Evolutionary conservation across 2,329 filamentous ascomycete genomes (phyloP).

Genomic region (Byssothecium circinans): DNA sequence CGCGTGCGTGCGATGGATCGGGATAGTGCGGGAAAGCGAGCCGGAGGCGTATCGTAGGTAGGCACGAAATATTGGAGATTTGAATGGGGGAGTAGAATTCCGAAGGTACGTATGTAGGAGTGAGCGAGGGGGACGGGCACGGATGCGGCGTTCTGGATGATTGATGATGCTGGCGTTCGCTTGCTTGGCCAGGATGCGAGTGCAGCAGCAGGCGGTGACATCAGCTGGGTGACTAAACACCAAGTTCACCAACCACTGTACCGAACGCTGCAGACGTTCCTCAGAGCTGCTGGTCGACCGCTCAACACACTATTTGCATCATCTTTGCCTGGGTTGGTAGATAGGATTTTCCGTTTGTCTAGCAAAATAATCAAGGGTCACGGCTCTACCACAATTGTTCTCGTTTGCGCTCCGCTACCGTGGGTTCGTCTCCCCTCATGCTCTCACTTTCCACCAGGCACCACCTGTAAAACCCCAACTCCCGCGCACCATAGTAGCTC

Average conservation of each 20-base stretch:
- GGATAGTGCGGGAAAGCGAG: constrained; percentile 9
- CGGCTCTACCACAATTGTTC: not conserved
- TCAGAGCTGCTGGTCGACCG: too few relatives aligned
- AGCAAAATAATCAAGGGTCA: not conserved
- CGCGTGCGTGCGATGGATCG: constrained; percentile 18
- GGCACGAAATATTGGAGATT: not conserved
- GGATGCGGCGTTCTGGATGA: not conserved
- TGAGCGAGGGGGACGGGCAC: not conserved
- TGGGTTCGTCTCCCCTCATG: not conserved
- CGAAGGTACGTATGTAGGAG: not conserved
- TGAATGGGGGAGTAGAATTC: not conserved
- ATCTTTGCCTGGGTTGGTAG: not conserved
- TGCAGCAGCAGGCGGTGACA: not conserved
- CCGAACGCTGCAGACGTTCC: too few relatives aligned
- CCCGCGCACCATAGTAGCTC: too few relatives aligned
- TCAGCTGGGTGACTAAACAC: not conserved
- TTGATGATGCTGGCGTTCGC: not conserved
- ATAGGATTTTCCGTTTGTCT: too few relatives aligned
- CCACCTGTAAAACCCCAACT: too few relatives aligned
- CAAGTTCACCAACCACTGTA: too few relatives aligned
- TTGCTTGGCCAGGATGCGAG: not conserved
- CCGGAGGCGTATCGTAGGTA: constrained; percentile 2
- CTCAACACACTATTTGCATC: not conserved
- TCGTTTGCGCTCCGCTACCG: not conserved
- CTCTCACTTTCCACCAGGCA: not conserved